Evolutionary conservation across 2,329 filamentous ascomycete genomes (phyloP), one percentile per base, ranked within the genome.

Genomic region (Macroventuria anomochaeta): DNA sequence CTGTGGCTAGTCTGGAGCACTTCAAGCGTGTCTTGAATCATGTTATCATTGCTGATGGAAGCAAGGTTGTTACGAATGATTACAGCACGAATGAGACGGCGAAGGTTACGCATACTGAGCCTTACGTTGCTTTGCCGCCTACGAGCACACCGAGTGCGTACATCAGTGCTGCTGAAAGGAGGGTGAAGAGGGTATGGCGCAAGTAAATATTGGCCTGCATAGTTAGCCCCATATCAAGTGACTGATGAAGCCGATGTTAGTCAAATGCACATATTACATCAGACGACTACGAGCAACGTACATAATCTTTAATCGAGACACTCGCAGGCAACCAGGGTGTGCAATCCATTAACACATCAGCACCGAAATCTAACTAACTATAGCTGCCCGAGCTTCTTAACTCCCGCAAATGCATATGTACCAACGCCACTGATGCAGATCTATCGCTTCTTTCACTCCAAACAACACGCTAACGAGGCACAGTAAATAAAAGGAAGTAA

Each of bases 1-100:
- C 72, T 6, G 49, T 57, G 28, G 71, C 71, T 7, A 62, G 57
- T 32, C 46, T 73, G 43, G 69, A 71, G 55, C 55, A 63, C 13
- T 74, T 74, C 32, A 67, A 57, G 57, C 52, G 71, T 5, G 63
- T 70, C 2, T 20, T 73, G 28, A 48, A 63, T 28, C 57, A 71
- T 21, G 38, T 65, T 7, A 44, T 68, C 3, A 63, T 74, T 41
- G 61, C 67, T 2, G 70, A 73, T 63, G 71, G 71, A 2, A 64
- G 63, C 13, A 21, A 58, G 42, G 57, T 62, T 23, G 64, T 72
- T 1, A 71, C 64, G 4, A 62, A 48, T 10, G 61, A 64, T 7
- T 72, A 72, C 49, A 44, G 53, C 3, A 74, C 69, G 7, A 72
- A 72, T 48, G 70, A 69, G 0, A 67, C 64, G 0, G 70, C 68